Evolutionary conservation across 768 basidiomycete species (phyloP).

Genomic region (Leccinum ochraceum): DNA sequence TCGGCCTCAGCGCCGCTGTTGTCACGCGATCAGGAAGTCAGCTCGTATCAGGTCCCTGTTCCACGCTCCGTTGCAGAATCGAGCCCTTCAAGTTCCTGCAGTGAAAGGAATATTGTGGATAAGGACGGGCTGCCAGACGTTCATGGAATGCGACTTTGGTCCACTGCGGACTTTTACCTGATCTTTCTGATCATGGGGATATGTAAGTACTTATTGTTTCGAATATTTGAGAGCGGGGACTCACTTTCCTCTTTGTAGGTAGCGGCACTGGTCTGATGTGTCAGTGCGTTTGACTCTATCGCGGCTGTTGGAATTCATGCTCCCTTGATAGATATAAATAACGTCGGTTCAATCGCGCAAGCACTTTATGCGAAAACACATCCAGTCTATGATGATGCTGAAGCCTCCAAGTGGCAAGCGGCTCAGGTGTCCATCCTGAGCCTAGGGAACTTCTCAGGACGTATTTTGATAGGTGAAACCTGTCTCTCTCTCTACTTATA

Average conservation of each 20-base stretch:
- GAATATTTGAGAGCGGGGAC: background rate
- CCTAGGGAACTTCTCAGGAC: constrained; percentile 77
- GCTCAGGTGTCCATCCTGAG: constrained; percentile 83
- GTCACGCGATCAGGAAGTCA: constrained; percentile 17
- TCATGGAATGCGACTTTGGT: constrained; percentile 52
- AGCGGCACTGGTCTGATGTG: constrained; percentile 80
- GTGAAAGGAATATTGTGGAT: constrained; percentile 8
- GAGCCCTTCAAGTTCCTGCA: constrained; percentile 16
- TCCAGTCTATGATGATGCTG: constrained; percentile 61
- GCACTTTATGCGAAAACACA: constrained; percentile 63
- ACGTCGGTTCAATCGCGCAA: constrained; percentile 79
- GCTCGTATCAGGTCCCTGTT: constrained; percentile 25
- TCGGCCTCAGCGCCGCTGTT: constrained; percentile 25
- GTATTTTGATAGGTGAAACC: constrained; percentile 67
- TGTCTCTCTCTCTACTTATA: background rate
- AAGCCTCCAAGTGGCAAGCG: constrained; percentile 76
- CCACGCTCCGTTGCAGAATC: constrained; percentile 23
- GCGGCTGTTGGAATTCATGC: background rate
- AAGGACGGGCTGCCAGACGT: constrained; percentile 47
- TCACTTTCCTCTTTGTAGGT: constrained; percentile 40
- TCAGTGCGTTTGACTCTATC: constrained; percentile 31
- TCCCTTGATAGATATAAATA: constrained; percentile 66
- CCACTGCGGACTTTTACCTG: constrained; percentile 62
- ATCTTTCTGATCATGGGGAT: constrained; percentile 56
- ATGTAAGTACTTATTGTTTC: constrained; percentile 40